phyloP scores from a whole-genome alignment of 352 stramenopile species.

The Pilasporangium apinafurcum region DNA sequence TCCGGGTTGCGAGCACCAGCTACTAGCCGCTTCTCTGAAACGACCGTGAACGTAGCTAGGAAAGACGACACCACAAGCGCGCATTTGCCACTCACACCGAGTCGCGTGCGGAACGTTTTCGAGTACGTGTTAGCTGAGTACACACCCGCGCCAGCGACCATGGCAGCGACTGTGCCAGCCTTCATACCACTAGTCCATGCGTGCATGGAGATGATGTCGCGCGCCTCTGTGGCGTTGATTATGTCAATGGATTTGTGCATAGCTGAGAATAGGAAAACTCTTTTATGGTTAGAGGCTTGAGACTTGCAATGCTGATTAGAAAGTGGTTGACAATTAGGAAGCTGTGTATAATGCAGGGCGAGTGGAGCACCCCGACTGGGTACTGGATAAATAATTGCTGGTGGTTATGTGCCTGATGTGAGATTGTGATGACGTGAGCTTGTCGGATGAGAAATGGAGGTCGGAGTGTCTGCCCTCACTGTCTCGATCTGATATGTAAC shows the following conservation, averaged over 20 bases:
- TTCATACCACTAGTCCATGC: conserved; percentile 23
- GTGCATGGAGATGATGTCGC: conserved; percentile 27
- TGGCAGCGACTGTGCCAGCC: conserved; percentile 13
- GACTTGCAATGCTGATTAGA: too few species aligned
- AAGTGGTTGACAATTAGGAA: too few species aligned
- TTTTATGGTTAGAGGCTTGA: too few species aligned
- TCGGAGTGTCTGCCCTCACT: too few species aligned
- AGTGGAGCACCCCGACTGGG: too few species aligned
- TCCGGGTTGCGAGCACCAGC: conserved; percentile 26
- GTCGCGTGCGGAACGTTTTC: conserved; percentile 25
- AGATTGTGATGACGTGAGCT: too few species aligned
- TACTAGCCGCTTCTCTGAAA: conserved; percentile 23
- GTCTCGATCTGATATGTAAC: too few species aligned
- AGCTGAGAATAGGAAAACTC: background rate
- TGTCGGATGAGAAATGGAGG: too few species aligned
- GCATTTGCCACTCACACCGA: conserved; percentile 36
- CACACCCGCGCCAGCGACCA: conserved; percentile 12
- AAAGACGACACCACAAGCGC: conserved; percentile 28
- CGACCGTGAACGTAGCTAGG: conserved; percentile 28
- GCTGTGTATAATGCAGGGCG: too few species aligned
- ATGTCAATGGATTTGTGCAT: conserved; percentile 18
- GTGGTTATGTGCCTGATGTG: too few species aligned
- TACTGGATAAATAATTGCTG: too few species aligned
- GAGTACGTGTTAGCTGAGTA: conserved; percentile 25
- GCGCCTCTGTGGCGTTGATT: conserved; percentile 10